A percentile compares a stretch with the other conserved stretches of the same genome.
These are phyloP conservation scores for Talaromyces thailandensis DNA, from an alignment of 495 filamentous ascomycete genomes.

Conservation along the genomic window DNA sequence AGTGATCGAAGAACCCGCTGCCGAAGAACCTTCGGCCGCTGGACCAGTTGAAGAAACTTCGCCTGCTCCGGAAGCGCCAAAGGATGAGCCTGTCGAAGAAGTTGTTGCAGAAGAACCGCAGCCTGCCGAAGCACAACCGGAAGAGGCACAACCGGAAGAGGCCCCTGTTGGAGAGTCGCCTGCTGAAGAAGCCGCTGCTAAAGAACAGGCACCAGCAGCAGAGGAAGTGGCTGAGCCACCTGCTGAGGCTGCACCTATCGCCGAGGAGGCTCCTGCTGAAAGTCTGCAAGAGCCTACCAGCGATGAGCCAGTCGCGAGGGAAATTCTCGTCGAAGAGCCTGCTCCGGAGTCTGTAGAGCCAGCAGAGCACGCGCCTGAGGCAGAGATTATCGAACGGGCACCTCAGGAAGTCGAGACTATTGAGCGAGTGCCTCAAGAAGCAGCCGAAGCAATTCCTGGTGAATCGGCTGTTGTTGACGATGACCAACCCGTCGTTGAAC, in stretches of 20 bases:
- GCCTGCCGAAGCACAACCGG: neutral
- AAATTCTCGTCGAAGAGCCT: conserved; percentile 4
- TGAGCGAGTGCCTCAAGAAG: conserved; percentile 7
- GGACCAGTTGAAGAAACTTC: neutral
- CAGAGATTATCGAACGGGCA: conserved; percentile 5
- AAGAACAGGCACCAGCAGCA: neutral
- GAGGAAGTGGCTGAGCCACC: neutral
- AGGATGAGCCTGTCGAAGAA: conserved; percentile 9
- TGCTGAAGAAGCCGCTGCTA: neutral
- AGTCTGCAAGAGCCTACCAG: neutral
- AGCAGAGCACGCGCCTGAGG: conserved; percentile 1
- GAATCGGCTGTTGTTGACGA: conserved; percentile 9
- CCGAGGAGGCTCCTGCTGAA: conserved; percentile 6
- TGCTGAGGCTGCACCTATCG: conserved; percentile 1
- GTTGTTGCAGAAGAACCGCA: conserved; percentile 2
- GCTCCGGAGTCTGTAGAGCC: conserved; percentile 4
- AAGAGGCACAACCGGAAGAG: neutral
- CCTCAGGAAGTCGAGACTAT: conserved; percentile 6
- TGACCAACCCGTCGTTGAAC: neutral
- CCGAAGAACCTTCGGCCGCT: neutral
- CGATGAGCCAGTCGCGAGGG: conserved; percentile 5
- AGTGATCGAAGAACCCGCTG: conserved; percentile 7
- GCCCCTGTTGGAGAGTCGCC: neutral
- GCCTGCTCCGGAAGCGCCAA: conserved; percentile 3
- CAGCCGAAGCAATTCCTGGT: conserved; percentile 4